Percentiles rank a stretch among this genome's conserved stretches.
These are phyloP conservation scores for Boletales sp. DNA, from an alignment of 768 basidiomycete genomes.

Conservation along the genomic window DNA sequence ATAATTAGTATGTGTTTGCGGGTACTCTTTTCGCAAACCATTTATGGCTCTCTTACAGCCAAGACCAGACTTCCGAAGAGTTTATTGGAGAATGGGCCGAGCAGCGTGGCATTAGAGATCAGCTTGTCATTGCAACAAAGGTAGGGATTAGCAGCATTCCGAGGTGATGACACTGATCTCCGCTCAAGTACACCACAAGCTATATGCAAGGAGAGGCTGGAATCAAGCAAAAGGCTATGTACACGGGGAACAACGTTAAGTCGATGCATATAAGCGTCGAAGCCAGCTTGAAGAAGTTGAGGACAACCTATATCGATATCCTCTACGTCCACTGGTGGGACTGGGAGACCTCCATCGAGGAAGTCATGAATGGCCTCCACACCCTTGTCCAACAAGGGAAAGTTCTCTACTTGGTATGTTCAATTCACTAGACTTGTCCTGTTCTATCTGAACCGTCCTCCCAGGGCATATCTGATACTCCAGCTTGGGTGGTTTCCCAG, in stretches of 20 bases:
- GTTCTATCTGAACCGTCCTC: neutral
- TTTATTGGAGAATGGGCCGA: slow-evolving; percentile 50
- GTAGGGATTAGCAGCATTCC: slow-evolving; percentile 2
- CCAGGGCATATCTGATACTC: slow-evolving; percentile 30
- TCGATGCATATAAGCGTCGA: slow-evolving; percentile 39
- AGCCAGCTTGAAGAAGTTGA: slow-evolving; percentile 21
- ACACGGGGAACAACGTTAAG: slow-evolving; percentile 48
- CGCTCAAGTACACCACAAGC: slow-evolving; percentile 20
- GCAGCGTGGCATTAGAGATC: slow-evolving; percentile 38
- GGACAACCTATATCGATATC: slow-evolving; percentile 22
- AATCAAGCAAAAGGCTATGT: slow-evolving; percentile 34
- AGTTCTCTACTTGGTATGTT: slow-evolving; percentile 33
- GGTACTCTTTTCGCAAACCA: neutral
- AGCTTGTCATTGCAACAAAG: slow-evolving; percentile 45
- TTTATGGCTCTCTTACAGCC: slow-evolving; percentile 15
- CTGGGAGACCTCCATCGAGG: slow-evolving; percentile 37
- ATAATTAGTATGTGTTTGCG: slow-evolving; percentile 36
- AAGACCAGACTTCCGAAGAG: slow-evolving; percentile 39
- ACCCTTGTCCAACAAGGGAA: slow-evolving; percentile 36
- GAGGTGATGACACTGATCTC: neutral
- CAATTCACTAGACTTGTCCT: neutral
- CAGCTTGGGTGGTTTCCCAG: slow-evolving; percentile 39
- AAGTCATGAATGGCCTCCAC: slow-evolving; percentile 40
- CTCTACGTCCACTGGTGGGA: slow-evolving; percentile 33
- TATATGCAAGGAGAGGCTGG: slow-evolving; percentile 11